These are phyloP conservation scores for Blechomonas ayalai DNA, from an alignment of 208 protist species.

Conservation along the genomic window DNA sequence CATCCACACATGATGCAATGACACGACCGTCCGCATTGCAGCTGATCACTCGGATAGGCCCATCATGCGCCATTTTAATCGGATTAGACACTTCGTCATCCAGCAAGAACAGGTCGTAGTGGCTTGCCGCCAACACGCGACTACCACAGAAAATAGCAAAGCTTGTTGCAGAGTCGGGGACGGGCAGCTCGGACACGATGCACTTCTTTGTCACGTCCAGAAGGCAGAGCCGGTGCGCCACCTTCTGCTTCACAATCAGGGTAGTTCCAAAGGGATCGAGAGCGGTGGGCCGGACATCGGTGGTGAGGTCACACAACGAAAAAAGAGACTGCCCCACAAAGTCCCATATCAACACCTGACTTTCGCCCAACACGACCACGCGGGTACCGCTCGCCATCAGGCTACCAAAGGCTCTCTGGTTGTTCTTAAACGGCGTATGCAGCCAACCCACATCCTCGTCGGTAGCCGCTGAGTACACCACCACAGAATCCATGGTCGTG, in stretches of 20 bases:
- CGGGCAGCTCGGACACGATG: slow-evolving; percentile 39
- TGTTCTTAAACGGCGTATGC: slow-evolving; percentile 52
- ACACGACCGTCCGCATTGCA: slow-evolving; percentile 56
- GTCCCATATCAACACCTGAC: slow-evolving; percentile 64
- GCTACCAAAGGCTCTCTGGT: slow-evolving; percentile 40
- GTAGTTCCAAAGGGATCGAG: slow-evolving; percentile 45
- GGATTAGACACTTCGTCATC: slow-evolving; percentile 16
- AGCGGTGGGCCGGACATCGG: slow-evolving; percentile 13
- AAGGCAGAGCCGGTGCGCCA: slow-evolving; percentile 27
- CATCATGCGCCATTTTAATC: slow-evolving; percentile 44
- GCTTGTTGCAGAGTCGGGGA: background rate
- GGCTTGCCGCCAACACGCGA: slow-evolving; percentile 32
- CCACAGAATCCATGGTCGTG: slow-evolving; percentile 38
- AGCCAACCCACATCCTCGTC: slow-evolving; percentile 31
- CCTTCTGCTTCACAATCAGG: slow-evolving; percentile 31
- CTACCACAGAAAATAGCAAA: slow-evolving; percentile 57
- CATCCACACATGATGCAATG: slow-evolving; percentile 50
- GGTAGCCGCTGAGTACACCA: slow-evolving; percentile 34
- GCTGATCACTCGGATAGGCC: slow-evolving; percentile 31
- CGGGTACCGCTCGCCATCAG: slow-evolving; percentile 51
- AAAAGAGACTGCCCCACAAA: slow-evolving; percentile 51
- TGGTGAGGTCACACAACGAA: slow-evolving; percentile 32
- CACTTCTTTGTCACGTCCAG: slow-evolving; percentile 64
- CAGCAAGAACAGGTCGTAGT: slow-evolving; percentile 41
- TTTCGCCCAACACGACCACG: slow-evolving; percentile 52